Evolutionary conservation across 257 asterid species (phyloP), one percentile per base, ranked within the genome.

Genomic region (Nicotiana benthamiana): DNA sequence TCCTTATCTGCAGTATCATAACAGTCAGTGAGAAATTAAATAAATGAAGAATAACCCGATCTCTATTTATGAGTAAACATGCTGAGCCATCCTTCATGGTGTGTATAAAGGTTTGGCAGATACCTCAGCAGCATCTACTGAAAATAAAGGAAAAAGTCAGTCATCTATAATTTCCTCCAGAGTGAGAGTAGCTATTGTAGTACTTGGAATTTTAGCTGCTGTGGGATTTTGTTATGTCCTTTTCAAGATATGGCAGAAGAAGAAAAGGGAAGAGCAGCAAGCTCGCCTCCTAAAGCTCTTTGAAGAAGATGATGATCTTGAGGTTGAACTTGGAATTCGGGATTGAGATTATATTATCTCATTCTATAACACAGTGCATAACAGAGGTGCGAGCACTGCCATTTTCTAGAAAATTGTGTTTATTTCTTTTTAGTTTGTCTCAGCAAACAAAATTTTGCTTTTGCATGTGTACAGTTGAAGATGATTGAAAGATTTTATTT

Each of bases 201-300:
- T 74, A 82, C 83, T 92, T 32, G 92, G 89, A 54, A 85, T 90
- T 32, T 15, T 90, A 34, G 91, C 88, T 6, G 82, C 66, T 11
- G 86, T 84, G 40, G 92, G 83, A 7, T 90, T 91, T 80, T 83
- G 89, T 16, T 82, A 90, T 79, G 83, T 90, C 85, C 81, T 95
- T 43, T 92, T 80, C 83, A 93, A 90, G 87, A 81, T 89, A 62
- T 95, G 99, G 99, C 97, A 93, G 80, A 92, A 85, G 87, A 95
- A 92, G 91, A 93, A 89, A 87, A 85, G 97, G 77, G 93, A 91
- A 81, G 93, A 89, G 84, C 99, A 93, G 80, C 92, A 95, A 54
- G 94, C 97, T 3, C 97, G 95, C n/a, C 97, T 93, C 57, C 83
- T 95, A 75, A 93, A 89, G 89, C 97, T 95, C 64, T 95, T 95